phyloP scores from a whole-genome alignment of 2,329 filamentous ascomycete genomes.

The Pseudogymnoascus sp. region DNA sequence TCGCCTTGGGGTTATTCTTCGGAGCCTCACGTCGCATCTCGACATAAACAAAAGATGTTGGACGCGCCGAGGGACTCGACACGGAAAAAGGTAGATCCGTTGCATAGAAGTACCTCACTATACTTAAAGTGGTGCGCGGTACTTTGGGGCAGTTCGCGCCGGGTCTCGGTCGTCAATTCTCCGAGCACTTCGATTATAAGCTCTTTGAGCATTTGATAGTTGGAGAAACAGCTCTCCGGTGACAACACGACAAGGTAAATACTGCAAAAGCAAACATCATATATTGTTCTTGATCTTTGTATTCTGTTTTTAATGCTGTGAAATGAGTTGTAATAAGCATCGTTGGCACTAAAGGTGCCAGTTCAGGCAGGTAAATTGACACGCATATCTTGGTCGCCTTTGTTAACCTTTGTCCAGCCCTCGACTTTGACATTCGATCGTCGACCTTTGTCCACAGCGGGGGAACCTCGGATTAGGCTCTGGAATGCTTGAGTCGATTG shows the following conservation, averaged over 20 bases:
- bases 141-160: not conserved
- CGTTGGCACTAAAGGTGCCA: not conserved
- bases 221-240: not conserved
- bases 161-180: not conserved
- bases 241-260: not conserved
- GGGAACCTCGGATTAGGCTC: not conserved
- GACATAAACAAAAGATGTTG: slow-evolving; percentile 6
- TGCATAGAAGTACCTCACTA: slow-evolving; percentile 9
- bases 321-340: not conserved
- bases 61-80: slow-evolving; percentile 4
- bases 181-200: not conserved
- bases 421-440: not conserved
- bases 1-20: not conserved
- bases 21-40: not conserved
- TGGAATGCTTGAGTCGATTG: not conserved
- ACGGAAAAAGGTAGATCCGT: slow-evolving; percentile 7
- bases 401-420: not conserved
- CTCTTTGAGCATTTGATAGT: not conserved
- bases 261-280: not conserved
- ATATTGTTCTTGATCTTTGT: not conserved
- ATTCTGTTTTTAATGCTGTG: not conserved
- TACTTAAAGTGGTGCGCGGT: not conserved
- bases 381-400: not conserved
- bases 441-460: not conserved
- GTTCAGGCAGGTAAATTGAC: not conserved